Conservation (phyloP, 1,284 basidiomycete genomes). For the Porodaedalea pini region DNA sequence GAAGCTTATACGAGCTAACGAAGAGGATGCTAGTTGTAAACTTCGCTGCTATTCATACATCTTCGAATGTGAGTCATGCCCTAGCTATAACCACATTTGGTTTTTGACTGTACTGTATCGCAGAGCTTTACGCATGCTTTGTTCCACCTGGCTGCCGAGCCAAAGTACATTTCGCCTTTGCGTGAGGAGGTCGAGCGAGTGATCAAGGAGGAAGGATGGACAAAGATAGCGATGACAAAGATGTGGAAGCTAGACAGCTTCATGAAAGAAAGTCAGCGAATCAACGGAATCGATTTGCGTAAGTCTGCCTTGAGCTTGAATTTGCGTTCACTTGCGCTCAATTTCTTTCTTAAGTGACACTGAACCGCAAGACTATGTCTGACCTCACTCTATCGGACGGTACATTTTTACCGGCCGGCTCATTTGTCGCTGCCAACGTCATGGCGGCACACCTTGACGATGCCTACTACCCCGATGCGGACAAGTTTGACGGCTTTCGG, state of each 20-base stretch:
- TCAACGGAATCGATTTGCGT: constrained; percentile 30
- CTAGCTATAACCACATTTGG: too few relatives aligned
- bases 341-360: not conserved
- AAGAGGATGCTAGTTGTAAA: constrained; percentile 28
- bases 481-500: constrained; percentile 42
- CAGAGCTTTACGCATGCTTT: constrained; percentile 38
- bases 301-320: constrained; percentile 6
- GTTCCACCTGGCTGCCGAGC: constrained; percentile 40
- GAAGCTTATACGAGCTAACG: constrained; percentile 19
- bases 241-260: constrained; percentile 52
- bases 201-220: constrained; percentile 40
- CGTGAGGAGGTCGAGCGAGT: constrained; percentile 43
- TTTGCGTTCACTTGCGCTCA: not conserved
- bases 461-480: constrained; percentile 37
- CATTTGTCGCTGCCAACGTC: constrained; percentile 40
- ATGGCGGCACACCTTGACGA: constrained; percentile 41
- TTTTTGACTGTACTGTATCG: constrained; percentile 21
- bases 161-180: constrained; percentile 39
- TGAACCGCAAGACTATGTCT: constrained; percentile 30
- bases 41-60: constrained; percentile 33
- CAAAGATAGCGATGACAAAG: constrained; percentile 39
- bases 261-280: constrained; percentile 42
- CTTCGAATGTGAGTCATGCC: constrained; percentile 27
- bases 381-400: constrained; percentile 40
- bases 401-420: constrained; percentile 40